phyloP scores from a whole-genome alignment of 164 flowering plant species.

The Houttuynia cordata region DNA sequence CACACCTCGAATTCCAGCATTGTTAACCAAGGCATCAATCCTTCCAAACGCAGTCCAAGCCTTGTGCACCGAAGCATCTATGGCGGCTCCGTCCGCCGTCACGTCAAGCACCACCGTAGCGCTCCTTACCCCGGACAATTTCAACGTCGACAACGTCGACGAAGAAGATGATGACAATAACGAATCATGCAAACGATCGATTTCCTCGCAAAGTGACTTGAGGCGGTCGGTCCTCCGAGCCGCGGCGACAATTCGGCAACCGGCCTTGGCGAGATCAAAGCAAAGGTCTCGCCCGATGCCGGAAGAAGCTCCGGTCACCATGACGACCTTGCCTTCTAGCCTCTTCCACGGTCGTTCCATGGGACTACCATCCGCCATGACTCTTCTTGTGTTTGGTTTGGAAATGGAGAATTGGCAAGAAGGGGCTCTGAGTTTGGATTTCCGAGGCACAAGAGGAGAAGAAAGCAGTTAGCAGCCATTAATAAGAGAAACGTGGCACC shows the following conservation, averaged over 20 bases:
- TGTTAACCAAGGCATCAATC: conserved; percentile 60
- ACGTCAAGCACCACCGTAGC: conserved; percentile 26
- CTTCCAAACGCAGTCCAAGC: conserved; percentile 80
- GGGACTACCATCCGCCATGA: not conserved
- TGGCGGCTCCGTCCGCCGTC: conserved; percentile 24
- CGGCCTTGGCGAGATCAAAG: conserved; percentile 49
- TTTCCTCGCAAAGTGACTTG: conserved; percentile 20
- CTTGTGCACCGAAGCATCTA: conserved; percentile 32
- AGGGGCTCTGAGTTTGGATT: too few relatives aligned
- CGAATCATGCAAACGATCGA: not conserved
- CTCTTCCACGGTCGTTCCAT: not conserved
- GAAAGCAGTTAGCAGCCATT: too few relatives aligned
- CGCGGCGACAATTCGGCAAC: conserved; percentile 58
- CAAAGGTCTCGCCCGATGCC: conserved; percentile 65
- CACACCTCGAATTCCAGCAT: conserved; percentile 84
- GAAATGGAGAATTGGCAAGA: too few relatives aligned
- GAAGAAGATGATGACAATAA: too few relatives aligned
- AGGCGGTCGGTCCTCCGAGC: conserved; percentile 62
- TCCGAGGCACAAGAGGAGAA: too few relatives aligned
- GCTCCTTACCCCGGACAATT: not conserved
- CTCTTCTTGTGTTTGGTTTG: not conserved
- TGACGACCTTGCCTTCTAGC: not conserved
- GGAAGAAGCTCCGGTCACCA: conserved; percentile 58
- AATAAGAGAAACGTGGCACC: too few relatives aligned
- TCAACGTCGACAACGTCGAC: not conserved